phyloP scores from a whole-genome alignment of 768 basidiomycete species.

The Agaricus subrufescens region DNA sequence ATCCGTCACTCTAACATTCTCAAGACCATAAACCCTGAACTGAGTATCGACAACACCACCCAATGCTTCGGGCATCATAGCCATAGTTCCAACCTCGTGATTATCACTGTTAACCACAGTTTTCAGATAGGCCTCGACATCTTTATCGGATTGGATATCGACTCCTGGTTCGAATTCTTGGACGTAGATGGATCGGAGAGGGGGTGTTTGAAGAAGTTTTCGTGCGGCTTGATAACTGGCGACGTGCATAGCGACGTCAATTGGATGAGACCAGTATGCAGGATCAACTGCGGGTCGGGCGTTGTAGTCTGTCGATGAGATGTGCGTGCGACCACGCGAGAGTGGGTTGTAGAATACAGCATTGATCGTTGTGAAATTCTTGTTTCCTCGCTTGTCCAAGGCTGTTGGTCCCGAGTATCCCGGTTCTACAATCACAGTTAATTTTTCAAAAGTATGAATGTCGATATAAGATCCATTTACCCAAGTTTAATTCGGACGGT shows the following conservation, averaged over 20 bases:
- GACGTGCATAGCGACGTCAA: slow-evolving; percentile 27
- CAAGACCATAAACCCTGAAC: slow-evolving; percentile 30
- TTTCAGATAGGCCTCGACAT: slow-evolving; percentile 22
- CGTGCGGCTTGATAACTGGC: slow-evolving; percentile 26
- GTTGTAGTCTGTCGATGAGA: slow-evolving; percentile 36
- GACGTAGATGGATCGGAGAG: slow-evolving; percentile 23
- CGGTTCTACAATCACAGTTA: slow-evolving; percentile 18
- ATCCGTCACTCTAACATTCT: slow-evolving; percentile 31
- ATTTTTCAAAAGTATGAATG: background rate
- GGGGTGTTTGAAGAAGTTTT: slow-evolving; percentile 22
- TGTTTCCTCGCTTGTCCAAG: slow-evolving; percentile 16
- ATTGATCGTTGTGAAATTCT: slow-evolving; percentile 27
- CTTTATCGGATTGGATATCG: slow-evolving; percentile 13
- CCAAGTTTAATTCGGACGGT: slow-evolving; percentile 25
- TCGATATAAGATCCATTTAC: slow-evolving; percentile 12
- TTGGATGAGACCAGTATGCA: slow-evolving; percentile 32
- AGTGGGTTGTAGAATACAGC: slow-evolving; percentile 30
- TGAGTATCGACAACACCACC: slow-evolving; percentile 34
- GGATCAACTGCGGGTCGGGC: slow-evolving; percentile 45
- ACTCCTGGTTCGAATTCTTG: slow-evolving; percentile 28
- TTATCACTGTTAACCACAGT: slow-evolving; percentile 24
- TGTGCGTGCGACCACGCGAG: slow-evolving; percentile 42
- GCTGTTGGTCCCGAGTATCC: slow-evolving; percentile 26
- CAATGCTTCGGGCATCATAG: slow-evolving; percentile 34
- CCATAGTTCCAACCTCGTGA: slow-evolving; percentile 30